Percentiles rank a stretch among this genome's conserved stretches.
These are phyloP conservation scores for Cinnamomum micranthum DNA, from an alignment of 164 flowering plant species.

Conservation along the genomic window DNA sequence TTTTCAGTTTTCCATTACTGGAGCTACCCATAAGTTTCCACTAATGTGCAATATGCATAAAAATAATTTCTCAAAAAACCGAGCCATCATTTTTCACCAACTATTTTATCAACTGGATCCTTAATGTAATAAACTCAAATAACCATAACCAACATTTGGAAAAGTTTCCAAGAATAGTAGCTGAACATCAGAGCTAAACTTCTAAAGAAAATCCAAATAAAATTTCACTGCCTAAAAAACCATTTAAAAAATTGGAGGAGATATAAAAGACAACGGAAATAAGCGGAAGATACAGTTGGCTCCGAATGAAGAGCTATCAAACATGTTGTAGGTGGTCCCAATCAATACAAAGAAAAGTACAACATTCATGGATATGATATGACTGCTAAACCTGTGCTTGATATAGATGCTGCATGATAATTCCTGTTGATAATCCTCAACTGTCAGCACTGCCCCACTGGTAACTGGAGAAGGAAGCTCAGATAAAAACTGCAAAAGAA, in stretches of 20 bases:
- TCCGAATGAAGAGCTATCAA: not conserved
- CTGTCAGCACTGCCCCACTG: slow-evolving; percentile 64
- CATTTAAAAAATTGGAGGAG: not conserved
- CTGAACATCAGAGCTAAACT: not conserved
- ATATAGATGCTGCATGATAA: slow-evolving; percentile 71
- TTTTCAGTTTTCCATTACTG: no score
- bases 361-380: not conserved
- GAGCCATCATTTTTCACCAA: no score
- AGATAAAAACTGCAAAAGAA: slow-evolving; percentile 51
- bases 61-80: no score
- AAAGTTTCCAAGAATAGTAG: not conserved
- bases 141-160: not conserved
- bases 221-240: not conserved
- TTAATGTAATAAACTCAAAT: no score
- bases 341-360: not conserved
- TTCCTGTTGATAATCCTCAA: slow-evolving; percentile 93
- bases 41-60: no score
- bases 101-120: no score
- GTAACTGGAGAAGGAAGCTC: slow-evolving; percentile 81
- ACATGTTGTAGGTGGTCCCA: not conserved
- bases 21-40: no score
- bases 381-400: slow-evolving; percentile 63
- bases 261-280: not conserved
- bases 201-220: not conserved
- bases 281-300: not conserved